These are phyloP conservation scores for Chenopodium formosanum DNA, from an alignment of 148 eudicot genomes.

Conservation along the genomic window DNA sequence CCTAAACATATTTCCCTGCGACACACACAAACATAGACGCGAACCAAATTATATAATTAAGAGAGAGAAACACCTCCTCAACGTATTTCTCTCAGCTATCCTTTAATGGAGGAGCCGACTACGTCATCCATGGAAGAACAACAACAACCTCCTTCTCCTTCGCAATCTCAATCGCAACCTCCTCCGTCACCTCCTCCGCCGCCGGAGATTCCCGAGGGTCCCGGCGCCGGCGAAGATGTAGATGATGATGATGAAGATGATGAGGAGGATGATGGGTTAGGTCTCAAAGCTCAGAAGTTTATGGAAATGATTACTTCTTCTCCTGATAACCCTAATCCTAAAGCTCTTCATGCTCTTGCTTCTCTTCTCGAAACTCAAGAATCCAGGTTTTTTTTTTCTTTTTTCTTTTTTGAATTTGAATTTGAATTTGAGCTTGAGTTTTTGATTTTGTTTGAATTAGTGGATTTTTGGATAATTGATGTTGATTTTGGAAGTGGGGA, in stretches of 20 bases:
- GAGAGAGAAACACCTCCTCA: not conserved
- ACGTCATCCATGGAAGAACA: not conserved
- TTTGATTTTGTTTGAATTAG: not conserved
- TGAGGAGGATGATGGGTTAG: conserved; percentile 53
- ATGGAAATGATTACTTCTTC: conserved; percentile 72
- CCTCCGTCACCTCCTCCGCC: conserved; percentile 1
- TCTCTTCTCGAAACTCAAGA: conserved; percentile 82
- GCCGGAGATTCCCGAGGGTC: conserved; percentile 10
- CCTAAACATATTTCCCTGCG: conserved; percentile 20
- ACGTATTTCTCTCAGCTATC: not conserved
- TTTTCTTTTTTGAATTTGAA: not conserved
- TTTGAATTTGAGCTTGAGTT: not conserved
- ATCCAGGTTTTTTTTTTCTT: conserved; percentile 45
- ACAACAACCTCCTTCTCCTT: not conserved
- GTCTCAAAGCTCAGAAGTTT: conserved; percentile 52
- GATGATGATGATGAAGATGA: conserved; percentile 42
- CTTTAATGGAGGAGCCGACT: conserved; percentile 4
- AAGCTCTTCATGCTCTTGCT: conserved; percentile 73
- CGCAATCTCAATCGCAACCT: not conserved
- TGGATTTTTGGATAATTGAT: not conserved
- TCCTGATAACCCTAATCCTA: conserved; percentile 77
- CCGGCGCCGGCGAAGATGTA: conserved; percentile 25
- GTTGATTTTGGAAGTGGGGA: not conserved
- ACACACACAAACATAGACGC: not conserved
- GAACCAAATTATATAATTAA: not conserved